Evolutionary conservation across 2,329 filamentous ascomycete species (phyloP).

Genomic region (Fusarium verticillioides): DNA sequence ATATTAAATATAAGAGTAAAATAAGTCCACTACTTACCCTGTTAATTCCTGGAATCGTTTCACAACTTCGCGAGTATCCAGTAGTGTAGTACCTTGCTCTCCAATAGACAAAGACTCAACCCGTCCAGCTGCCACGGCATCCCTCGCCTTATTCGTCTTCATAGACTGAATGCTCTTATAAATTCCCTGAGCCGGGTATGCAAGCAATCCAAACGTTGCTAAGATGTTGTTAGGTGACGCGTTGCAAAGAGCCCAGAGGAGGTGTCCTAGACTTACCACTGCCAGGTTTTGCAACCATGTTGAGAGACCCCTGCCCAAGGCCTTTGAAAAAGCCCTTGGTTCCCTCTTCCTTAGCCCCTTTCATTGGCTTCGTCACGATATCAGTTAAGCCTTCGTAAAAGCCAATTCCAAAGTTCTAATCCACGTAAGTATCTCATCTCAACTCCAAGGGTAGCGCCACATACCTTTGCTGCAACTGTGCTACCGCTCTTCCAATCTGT

Average conservation of each 20-base stretch:
- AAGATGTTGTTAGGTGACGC: background rate
- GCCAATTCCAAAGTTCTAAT: background rate
- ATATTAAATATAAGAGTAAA: too few species aligned
- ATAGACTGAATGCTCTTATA: background rate
- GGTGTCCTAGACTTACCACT: background rate
- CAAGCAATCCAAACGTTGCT: background rate
- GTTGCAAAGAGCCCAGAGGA: fast-evolving
- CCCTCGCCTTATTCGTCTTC: background rate
- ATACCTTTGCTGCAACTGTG: background rate
- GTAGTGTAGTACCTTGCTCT: too few species aligned
- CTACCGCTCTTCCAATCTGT: background rate
- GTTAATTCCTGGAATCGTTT: background rate
- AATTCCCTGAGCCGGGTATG: background rate
- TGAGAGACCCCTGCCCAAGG: background rate
- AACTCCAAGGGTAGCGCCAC: fast-evolving
- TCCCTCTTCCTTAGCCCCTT: background rate
- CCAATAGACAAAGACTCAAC: background rate
- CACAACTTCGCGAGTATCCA: background rate
- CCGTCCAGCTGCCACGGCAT: fast-evolving
- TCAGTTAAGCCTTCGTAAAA: background rate
- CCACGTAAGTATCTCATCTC: background rate
- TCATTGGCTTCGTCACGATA: background rate
- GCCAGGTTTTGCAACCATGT: background rate
- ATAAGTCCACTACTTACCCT: background rate
- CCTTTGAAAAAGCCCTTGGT: background rate